Evolutionary conservation across 768 basidiomycete genomes (phyloP).

Genomic region (Clathrus columnatus): DNA sequence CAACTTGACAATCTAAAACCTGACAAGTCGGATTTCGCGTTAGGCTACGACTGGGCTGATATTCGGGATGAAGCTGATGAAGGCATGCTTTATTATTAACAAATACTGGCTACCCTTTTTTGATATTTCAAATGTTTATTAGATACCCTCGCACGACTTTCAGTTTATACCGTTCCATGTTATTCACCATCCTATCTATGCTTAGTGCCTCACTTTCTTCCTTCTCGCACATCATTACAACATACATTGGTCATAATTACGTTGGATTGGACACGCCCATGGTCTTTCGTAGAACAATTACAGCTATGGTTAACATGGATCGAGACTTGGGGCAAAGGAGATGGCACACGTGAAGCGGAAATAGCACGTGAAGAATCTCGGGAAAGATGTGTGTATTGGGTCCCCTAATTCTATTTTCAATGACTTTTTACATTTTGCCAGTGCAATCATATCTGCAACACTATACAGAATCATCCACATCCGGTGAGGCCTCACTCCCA

Average conservation of each 20-base stretch:
- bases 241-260: constrained; percentile 77
- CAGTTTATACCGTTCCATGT: constrained; percentile 86
- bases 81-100: constrained; percentile 41
- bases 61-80: constrained; percentile 90
- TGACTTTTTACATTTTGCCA: constrained; percentile 22
- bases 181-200: constrained; percentile 60
- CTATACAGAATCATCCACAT: constrained; percentile 68
- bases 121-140: background rate
- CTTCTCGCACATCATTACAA: constrained; percentile 54
- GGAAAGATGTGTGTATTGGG: constrained; percentile 61
- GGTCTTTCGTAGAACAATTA: constrained; percentile 82
- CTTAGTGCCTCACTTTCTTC: constrained; percentile 70
- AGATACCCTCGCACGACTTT: constrained; percentile 87
- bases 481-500: constrained; percentile 43
- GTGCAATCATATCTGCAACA: constrained; percentile 87
- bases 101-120: too few relatives aligned
- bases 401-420: background rate
- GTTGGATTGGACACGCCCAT: constrained; percentile 93
- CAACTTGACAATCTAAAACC: constrained; percentile 49
- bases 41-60: constrained; percentile 91
- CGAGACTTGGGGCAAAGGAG: constrained; percentile 69
- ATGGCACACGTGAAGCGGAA: constrained; percentile 60
- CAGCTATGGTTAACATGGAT: constrained; percentile 82
- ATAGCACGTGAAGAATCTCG: constrained; percentile 72
- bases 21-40: constrained; percentile 66